Evolutionary conservation across 495 filamentous ascomycete genomes (phyloP), one percentile per base, ranked within the genome.

Genomic region (Xylaria palmicola): DNA sequence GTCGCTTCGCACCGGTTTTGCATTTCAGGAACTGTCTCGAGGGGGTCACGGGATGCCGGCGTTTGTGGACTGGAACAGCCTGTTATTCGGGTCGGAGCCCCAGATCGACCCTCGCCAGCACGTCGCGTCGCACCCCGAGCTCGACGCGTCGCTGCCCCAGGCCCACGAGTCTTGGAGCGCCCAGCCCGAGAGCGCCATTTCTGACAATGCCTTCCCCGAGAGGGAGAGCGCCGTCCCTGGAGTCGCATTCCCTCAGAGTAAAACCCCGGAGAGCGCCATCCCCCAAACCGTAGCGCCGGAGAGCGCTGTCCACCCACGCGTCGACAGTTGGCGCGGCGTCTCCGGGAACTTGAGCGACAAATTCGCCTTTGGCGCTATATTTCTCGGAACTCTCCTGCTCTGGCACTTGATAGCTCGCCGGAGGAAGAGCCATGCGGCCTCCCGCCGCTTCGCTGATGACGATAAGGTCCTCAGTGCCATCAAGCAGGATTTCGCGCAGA

Each of bases 61-160:
- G n/a, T 62, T 62, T 44, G 52, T 62, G 54, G 60, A 62, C 44
- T 62, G 60, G 60, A 49, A 62, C 44, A n/a, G 52, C 43, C 60
- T 62, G 12, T 36, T 62, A 41, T 62, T 57, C 43, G 60, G 60
- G 30, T 61, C 59, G 24, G 12, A 45, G 32, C 47, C 57, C 36
- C 24, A 43, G 34, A 22, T 50, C 36, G 47, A 43, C 47, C 27
- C 49, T 40, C 40, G 24, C 30, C 49, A 48, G 39, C 48, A 61
- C 40, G 29, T 39, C 59, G 49, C 50, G 50, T 52, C 50, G 40
- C 26, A 17, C 48, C 41, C 50, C 41, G 30, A 48, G 30, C 49
- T 6, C 20, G 59, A 48, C 49, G 50, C 50, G 50, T 61, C 59
- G 5, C 50, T 26, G 36, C 12, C 50, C 27, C 27, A 40, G 29